Evolutionary conservation across 768 basidiomycete genomes (phyloP).

Genomic region (Boletales sp.): DNA sequence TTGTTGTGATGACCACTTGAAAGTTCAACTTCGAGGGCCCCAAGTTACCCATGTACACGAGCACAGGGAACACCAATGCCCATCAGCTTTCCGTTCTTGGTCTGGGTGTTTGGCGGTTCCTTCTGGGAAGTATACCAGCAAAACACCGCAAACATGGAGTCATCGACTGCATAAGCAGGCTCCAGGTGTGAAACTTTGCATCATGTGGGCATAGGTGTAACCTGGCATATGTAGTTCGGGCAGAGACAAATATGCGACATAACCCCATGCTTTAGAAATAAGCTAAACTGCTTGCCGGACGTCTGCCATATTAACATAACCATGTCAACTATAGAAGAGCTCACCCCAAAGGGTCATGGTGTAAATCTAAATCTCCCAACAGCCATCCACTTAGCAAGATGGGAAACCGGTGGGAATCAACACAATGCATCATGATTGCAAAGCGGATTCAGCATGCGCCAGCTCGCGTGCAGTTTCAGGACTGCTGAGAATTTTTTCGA

Average conservation of each 20-base stretch:
- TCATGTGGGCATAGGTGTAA: conserved; percentile 32
- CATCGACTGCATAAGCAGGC: conserved; percentile 35
- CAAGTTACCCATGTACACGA: too few species aligned
- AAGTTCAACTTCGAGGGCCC: too few species aligned
- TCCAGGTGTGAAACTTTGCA: conserved; percentile 37
- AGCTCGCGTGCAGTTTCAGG: conserved; percentile 60
- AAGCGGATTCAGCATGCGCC: conserved; percentile 13
- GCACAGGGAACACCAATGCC: conserved; percentile 7
- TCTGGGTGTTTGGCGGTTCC: conserved; percentile 41
- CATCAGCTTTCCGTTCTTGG: conserved; percentile 66
- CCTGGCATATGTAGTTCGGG: not conserved
- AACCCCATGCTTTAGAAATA: not conserved
- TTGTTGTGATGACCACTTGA: too few species aligned
- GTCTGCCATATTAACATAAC: conserved; percentile 10
- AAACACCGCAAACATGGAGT: conserved; percentile 34
- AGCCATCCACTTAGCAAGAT: not conserved
- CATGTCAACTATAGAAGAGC: conserved; percentile 9
- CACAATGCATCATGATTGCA: not conserved
- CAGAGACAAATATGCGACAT: not conserved
- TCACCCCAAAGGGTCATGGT: conserved; percentile 10
- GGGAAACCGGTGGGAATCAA: not conserved
- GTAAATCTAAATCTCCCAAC: not conserved
- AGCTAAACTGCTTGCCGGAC: conserved; percentile 1
- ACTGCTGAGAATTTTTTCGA: conserved; percentile 65
- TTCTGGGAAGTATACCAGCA: conserved; percentile 41